Conservation (phyloP, 257 asterid species). For the Petunia secreta region DNA sequence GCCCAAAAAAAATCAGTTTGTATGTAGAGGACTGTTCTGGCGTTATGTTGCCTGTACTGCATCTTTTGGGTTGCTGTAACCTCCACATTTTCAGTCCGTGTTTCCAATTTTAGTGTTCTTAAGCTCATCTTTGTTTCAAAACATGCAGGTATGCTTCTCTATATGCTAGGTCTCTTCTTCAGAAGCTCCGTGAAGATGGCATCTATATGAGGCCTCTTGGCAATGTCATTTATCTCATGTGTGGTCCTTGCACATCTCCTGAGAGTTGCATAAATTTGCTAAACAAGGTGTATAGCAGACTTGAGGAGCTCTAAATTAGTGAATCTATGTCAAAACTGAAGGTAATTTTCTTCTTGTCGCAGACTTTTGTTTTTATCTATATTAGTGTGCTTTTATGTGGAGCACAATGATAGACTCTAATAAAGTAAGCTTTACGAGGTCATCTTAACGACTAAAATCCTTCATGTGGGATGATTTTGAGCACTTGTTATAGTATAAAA, state of each 20-base stretch:
- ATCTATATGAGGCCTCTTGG: constrained; percentile 92
- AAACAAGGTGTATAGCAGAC: constrained; percentile 56
- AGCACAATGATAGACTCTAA: too few species aligned
- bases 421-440: too few species aligned
- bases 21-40: neutral
- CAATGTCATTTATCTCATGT: constrained; percentile 82
- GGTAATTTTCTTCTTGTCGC: too few species aligned
- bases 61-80: neutral
- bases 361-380: too few species aligned
- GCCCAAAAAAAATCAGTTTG: too few species aligned
- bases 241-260: constrained; percentile 86
- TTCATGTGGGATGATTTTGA: too few species aligned
- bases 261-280: constrained; percentile 53
- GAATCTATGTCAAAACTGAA: neutral
- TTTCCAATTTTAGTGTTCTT: neutral
- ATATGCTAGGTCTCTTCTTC: constrained; percentile 67
- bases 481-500: too few species aligned
- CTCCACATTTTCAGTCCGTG: neutral
- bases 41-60: neutral
- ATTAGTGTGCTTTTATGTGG: too few species aligned
- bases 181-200: constrained; percentile 79
- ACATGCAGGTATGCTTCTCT: constrained; percentile 78
- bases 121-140: constrained; percentile 20
- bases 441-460: too few species aligned
- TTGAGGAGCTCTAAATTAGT: constrained; percentile 50